Evolutionary conservation across 306 rosid genomes (phyloP), one percentile per base, ranked within the genome.

Genomic region (Lupinus albus): DNA sequence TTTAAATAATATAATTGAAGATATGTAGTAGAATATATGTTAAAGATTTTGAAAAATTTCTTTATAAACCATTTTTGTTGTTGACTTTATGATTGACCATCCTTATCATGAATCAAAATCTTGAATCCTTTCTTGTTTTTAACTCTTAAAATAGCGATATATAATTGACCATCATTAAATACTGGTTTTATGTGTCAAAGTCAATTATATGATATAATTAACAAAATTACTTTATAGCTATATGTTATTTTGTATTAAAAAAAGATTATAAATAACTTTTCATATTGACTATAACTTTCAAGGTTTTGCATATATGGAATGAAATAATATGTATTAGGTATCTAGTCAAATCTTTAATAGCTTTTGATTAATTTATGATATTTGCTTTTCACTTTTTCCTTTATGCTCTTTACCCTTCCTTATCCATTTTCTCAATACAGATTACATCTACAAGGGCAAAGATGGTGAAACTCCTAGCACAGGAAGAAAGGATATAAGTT

Each of bases 391-490:
- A n/a, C 25, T 2, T 21, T 45, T 49, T 53, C 14, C 21, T 33
- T 15, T 14, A 62, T 58, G 39, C 21, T 9, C 15, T 38, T 46
- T 12, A 14, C 11, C 32, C 32, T 68, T 12, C 8, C 9, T 39
- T 41, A 48, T 21, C 38, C 10, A 21, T 72, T 42, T 6, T 80
- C 21, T 41, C 18, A 14, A 35, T 71, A 73, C 82, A 89, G 96
- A 79, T 70, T 77, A 62, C n/a, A 65, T 16, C 11, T 67, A 18
- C 25, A 76, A 78, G 65, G 78, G 51, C 51, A 84, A 53, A 33
- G 85, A 63, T 56, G 51, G 28, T 41, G 93, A 78, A 72, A 76
- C 78, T 75, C 84, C 67, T 76, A 78, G 35, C 73, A 68, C 39
- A 42, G 44, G 16, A 71, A 61, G 67, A 9, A 74, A 70, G 71